Evolutionary conservation across 192 early-diverging fungal genomes (phyloP), one percentile per base, ranked within the genome.

Genomic region (Geosiphon pyriformis): DNA sequence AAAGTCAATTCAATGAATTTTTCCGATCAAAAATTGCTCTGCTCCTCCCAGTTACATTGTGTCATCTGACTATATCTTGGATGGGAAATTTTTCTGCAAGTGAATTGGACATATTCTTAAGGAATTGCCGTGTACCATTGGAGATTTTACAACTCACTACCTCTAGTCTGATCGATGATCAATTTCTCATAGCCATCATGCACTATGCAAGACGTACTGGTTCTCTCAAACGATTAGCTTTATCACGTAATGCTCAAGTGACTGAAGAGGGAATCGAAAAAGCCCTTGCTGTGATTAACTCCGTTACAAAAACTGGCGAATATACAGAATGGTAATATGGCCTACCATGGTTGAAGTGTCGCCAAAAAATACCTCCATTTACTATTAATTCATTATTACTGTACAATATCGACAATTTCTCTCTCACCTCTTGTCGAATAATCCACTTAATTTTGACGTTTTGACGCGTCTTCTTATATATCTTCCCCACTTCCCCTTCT

Each of bases 91-190:
- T 58, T 17, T 58, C 56, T 8, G 30, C 20, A 33, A 58, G n/a
- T 1, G 56, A 58, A 26, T 33, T 58, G n/a, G 56, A 58, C 6
- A 18, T 30, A 27, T 58, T 58, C 32, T 33, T 58, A 32, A 20
- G 17, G 8, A 20, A 26, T 26, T 58, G 56, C 32, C 32, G 27
- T 7, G 56, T 30, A 30, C 56, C 56, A 30, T 58, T 58, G 27
- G 29, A 32, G n/a, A 58, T 18, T 32, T 58, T 58, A 58, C 56
- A 58, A 58, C 32, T 58, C n/a, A 25, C 56, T n/a, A 18, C 20
- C 20, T 58, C 56, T 32, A 17, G 6, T 6, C 32, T 27, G 26
- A 58, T 58, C 17, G 17, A 59, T 59, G 29, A 59, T 33, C 8
- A 59, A 18, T 33, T 31, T 33, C n/a, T 59, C n/a, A n/a, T 31